Conservation (phyloP, 2,329 filamentous ascomycete genomes). For the Alternaria ventricosa region DNA sequence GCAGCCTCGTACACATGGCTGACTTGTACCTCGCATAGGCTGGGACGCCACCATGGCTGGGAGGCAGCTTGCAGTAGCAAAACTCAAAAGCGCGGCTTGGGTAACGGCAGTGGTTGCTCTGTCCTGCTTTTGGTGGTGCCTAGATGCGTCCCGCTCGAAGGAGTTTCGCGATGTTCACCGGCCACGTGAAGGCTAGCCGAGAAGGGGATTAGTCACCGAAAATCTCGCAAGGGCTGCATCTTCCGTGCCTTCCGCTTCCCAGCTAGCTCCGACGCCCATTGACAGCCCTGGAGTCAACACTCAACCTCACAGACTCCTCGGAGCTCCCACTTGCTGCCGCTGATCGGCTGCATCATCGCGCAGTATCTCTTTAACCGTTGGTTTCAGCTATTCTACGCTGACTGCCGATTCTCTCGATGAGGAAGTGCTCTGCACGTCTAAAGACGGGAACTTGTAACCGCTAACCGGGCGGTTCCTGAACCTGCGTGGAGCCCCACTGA, state of each 20-base stretch:
- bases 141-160: neutral
- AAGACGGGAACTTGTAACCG: constrained; percentile 1
- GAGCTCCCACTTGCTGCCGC: neutral
- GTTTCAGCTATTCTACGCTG: neutral
- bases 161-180: neutral
- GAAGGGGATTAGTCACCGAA: neutral
- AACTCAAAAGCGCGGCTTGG: neutral
- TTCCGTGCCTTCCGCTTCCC: neutral
- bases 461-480: neutral
- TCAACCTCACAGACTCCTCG: neutral
- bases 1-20: neutral
- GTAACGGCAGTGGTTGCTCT: neutral
- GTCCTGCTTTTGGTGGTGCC: neutral
- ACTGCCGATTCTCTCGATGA: neutral
- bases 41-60: neutral
- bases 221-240: constrained; percentile 4
- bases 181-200: constrained; percentile 1
- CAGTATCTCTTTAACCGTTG: constrained; percentile 2
- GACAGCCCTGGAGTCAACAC: neutral
- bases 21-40: neutral
- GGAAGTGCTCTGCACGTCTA: constrained; percentile 2
- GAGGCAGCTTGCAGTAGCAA: neutral
- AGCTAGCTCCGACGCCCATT: neutral
- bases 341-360: neutral
- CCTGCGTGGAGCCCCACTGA: neutral